Percentiles rank a stretch among this genome's conserved stretches.
Conservation (phyloP, 495 filamentous ascomycete species). For the Lophiostoma macrostomum region DNA sequence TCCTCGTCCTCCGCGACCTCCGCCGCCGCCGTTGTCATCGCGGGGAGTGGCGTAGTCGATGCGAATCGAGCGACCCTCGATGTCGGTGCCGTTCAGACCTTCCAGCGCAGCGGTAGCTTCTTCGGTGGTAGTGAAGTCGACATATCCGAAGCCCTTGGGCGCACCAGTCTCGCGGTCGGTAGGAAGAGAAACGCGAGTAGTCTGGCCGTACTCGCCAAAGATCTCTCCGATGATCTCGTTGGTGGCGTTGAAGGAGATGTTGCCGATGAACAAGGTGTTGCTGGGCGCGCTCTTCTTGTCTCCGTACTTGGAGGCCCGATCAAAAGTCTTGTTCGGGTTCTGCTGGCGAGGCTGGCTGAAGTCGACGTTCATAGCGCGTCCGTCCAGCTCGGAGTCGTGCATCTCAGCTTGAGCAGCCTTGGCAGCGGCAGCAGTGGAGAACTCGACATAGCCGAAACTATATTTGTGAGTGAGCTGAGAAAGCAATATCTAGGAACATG, state of each 20-base stretch:
- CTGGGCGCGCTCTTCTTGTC: conserved; percentile 70
- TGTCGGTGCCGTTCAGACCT: conserved; percentile 61
- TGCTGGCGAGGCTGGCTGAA: conserved; percentile 69
- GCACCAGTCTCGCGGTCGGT: conserved; percentile 84
- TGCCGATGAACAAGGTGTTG: conserved; percentile 91
- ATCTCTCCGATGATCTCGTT: conserved; percentile 71
- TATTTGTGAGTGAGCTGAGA: conserved; percentile 34
- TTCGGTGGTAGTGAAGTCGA: conserved; percentile 77
- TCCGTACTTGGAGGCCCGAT: conserved; percentile 72
- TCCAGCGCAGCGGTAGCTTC: conserved; percentile 78
- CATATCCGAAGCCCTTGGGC: conserved; percentile 94
- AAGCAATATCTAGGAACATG: not conserved
- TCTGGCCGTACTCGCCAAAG: conserved; percentile 67
- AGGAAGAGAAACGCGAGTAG: conserved; percentile 81
- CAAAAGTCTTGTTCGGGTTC: conserved; percentile 54
- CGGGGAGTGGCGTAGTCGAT: conserved; percentile 86
- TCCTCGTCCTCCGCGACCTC: conserved; percentile 50
- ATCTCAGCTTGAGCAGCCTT: conserved; percentile 75
- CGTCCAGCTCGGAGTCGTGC: conserved; percentile 77
- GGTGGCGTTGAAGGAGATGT: conserved; percentile 79
- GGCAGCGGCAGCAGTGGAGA: conserved; percentile 63
- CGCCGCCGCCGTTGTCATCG: conserved; percentile 56
- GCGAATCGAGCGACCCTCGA: conserved; percentile 77
- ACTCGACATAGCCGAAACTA: conserved; percentile 95
- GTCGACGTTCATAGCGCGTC: conserved; percentile 84